Conservation (phyloP, 768 basidiomycete species). For the Mycena galopus region DNA sequence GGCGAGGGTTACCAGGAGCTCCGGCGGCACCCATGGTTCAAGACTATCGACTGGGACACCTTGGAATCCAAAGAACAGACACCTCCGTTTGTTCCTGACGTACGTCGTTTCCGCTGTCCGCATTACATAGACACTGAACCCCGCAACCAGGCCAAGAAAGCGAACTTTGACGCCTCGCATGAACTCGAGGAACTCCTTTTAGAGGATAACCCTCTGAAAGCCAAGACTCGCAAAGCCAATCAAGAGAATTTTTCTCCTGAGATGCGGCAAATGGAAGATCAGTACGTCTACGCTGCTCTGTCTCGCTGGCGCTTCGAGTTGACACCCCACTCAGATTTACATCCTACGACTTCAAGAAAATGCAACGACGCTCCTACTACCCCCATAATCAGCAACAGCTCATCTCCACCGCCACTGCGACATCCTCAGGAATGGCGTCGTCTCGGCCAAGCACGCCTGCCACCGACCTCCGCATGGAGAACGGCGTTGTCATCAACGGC, state of each 20-base stretch:
- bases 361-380: conserved; percentile 92
- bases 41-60: conserved; percentile 89
- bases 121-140: conserved; percentile 25
- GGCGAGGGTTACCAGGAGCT: conserved; percentile 87
- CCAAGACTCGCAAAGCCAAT: conserved; percentile 90
- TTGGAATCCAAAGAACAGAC: conserved; percentile 80
- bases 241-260: conserved; percentile 92
- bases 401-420: conserved; percentile 79
- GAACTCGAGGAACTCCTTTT: conserved; percentile 95
- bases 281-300: conserved; percentile 65
- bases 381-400: conserved; percentile 74
- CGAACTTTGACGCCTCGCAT: conserved; percentile 98
- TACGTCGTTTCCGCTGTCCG: conserved; percentile 58
- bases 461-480: conserved; percentile 62
- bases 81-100: conserved; percentile 93
- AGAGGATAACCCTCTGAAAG: conserved; percentile 97
- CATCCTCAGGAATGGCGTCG: conserved; percentile 76
- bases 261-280: conserved; percentile 98
- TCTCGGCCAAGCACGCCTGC: conserved; percentile 83
- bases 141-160: conserved; percentile 87
- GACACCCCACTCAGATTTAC: conserved; percentile 72
- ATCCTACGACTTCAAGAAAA: conserved; percentile 92
- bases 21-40: conserved; percentile 88
- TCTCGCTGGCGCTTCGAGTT: conserved; percentile 13
- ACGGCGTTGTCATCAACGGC: conserved; percentile 55